These are phyloP conservation scores for Penicillium macrosclerotiorum DNA, from an alignment of 495 filamentous ascomycete species.

Conservation along the genomic window DNA sequence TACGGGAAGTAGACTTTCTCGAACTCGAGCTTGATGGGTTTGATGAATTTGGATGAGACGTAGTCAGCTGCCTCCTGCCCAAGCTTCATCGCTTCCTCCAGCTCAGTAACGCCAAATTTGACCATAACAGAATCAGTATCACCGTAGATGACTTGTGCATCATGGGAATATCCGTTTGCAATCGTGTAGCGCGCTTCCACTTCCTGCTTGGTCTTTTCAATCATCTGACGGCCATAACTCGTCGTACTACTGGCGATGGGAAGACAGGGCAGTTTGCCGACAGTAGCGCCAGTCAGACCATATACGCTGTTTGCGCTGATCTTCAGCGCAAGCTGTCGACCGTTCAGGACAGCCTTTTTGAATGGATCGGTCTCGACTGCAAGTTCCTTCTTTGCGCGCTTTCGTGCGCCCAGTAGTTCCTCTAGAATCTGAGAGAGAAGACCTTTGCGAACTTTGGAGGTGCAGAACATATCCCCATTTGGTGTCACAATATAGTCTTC, in stretches of 20 bases:
- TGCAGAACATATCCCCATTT: constrained; percentile 91
- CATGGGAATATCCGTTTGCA: constrained; percentile 88
- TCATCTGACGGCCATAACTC: constrained; percentile 95
- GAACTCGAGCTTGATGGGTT: constrained; percentile 98
- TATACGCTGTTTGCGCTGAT: constrained; percentile 98
- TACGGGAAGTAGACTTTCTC: constrained; percentile 99
- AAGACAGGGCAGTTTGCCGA: constrained; percentile 92
- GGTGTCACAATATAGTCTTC: constrained; percentile 97
- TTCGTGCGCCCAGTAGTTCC: constrained; percentile 83
- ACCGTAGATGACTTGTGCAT: constrained; percentile 96
- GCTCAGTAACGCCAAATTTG: constrained; percentile 86
- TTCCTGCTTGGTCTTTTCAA: constrained; percentile 91
- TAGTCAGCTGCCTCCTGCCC: constrained; percentile 84
- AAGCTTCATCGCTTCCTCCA: constrained; percentile 87
- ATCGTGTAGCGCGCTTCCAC: constrained; percentile 87
- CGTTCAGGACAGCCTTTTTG: constrained; percentile 96
- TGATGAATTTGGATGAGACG: constrained; percentile 88
- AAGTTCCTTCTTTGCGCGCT: constrained; percentile 87
- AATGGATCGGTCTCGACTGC: constrained; percentile 91
- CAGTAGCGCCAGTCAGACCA: constrained; percentile 92
- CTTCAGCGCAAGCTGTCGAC: constrained; percentile 94
- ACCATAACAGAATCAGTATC: constrained; percentile 99
- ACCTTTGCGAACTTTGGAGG: constrained; percentile 83
- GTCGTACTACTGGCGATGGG: constrained; percentile 96
- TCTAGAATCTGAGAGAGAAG: constrained; percentile 93